Evolutionary conservation across 2,329 filamentous ascomycete genomes (phyloP).

Genomic region (Talaromyces rugulosus): DNA sequence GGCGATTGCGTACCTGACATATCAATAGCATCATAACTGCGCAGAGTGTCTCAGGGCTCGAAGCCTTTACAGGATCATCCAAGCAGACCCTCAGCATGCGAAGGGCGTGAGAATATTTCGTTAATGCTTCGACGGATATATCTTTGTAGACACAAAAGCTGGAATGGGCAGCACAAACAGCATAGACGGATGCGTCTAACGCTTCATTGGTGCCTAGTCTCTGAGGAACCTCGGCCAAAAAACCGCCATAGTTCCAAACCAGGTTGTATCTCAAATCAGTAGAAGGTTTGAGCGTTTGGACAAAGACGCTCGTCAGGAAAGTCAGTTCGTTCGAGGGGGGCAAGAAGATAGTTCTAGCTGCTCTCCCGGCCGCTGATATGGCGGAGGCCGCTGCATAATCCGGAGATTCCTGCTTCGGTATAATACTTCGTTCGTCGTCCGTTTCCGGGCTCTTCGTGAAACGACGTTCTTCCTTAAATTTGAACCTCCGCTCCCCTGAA

Average conservation of each 20-base stretch:
- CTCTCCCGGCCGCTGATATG: background rate
- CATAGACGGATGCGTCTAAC: slow-evolving; percentile 38
- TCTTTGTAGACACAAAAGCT: slow-evolving; percentile 19
- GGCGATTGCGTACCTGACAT: slow-evolving; percentile 21
- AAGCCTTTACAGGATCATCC: slow-evolving; percentile 28
- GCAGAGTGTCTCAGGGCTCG: slow-evolving; percentile 30
- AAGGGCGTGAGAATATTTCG: slow-evolving; percentile 30
- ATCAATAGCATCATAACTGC: slow-evolving; percentile 35
- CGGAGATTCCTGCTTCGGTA: background rate
- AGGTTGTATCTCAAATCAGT: slow-evolving; percentile 47
- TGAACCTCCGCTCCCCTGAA: slow-evolving; percentile 46
- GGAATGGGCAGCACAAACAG: slow-evolving; percentile 25
- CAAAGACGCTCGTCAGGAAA: slow-evolving; percentile 27
- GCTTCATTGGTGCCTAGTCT: slow-evolving; percentile 45
- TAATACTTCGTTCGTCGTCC: background rate
- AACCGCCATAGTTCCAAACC: slow-evolving; percentile 43
- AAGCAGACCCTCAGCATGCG: slow-evolving; percentile 24
- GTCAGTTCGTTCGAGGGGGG: slow-evolving; percentile 31
- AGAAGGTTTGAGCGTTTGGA: slow-evolving; percentile 31
- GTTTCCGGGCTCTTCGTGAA: slow-evolving; percentile 8
- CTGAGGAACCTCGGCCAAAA: slow-evolving; percentile 43
- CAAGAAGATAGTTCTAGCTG: background rate
- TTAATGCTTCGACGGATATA: slow-evolving; percentile 19
- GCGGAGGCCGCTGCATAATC: background rate
- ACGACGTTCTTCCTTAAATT: slow-evolving; percentile 42